phyloP scores from a whole-genome alignment of 441 rosid genomes.

The Cnidoscolus chayamansa region DNA sequence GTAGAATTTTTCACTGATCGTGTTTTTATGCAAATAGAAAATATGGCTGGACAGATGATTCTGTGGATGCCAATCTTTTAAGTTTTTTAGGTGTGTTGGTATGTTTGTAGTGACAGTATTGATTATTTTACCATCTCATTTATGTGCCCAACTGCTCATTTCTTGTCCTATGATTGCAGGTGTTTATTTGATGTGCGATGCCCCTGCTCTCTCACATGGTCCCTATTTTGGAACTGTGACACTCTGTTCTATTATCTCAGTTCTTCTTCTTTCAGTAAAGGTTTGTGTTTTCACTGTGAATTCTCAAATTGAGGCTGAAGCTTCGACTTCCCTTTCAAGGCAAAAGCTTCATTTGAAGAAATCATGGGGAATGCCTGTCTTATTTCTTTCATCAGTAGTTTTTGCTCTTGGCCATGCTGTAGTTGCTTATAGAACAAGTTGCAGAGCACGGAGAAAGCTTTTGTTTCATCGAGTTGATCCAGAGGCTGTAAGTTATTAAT shows the following conservation, averaged over 20 bases:
- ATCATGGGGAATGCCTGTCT: slow-evolving; percentile 97
- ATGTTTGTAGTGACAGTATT: neutral
- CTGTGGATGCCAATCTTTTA: neutral
- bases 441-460: slow-evolving; percentile 86
- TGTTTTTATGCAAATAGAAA: neutral
- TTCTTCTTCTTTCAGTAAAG: slow-evolving; percentile 70
- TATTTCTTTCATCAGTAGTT: slow-evolving; percentile 84
- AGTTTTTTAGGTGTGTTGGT: slow-evolving; percentile 1
- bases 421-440: slow-evolving; percentile 87
- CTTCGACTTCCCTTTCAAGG: slow-evolving; percentile 59
- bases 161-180: slow-evolving; percentile 42
- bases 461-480: slow-evolving; percentile 84
- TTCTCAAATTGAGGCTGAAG: slow-evolving; percentile 64
- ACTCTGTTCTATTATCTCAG: slow-evolving; percentile 56
- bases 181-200: slow-evolving; percentile 68
- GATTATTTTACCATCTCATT: neutral
- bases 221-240: slow-evolving; percentile 81
- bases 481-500: slow-evolving; percentile 64
- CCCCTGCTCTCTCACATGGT: slow-evolving; percentile 69
- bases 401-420: slow-evolving; percentile 91
- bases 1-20: neutral
- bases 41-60: neutral
- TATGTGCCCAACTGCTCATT: neutral
- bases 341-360: slow-evolving; percentile 78
- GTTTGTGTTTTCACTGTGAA: slow-evolving; percentile 67